These are phyloP conservation scores for Blastocrithidia nonstop DNA, from an alignment of 208 protist genomes.

Conservation along the genomic window DNA sequence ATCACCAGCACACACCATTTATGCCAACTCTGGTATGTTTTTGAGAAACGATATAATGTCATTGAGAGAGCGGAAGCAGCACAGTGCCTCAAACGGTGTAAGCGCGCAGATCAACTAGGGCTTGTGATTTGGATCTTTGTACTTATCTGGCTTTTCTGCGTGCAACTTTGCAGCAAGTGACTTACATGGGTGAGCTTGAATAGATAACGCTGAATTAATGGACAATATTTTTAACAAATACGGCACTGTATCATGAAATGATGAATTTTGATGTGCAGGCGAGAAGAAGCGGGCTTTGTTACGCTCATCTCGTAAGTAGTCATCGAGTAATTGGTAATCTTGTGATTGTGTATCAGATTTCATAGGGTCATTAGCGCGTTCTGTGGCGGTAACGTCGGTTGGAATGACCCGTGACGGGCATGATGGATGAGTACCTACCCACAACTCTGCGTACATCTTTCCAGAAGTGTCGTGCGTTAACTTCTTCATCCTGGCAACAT, in stretches of 20 bases:
- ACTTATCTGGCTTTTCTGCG: conserved; percentile 80
- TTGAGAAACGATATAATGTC: conserved; percentile 76
- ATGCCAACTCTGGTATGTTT: conserved; percentile 21
- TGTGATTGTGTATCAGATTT: conserved; percentile 8
- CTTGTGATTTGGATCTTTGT: conserved; percentile 98
- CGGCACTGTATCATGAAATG: conserved; percentile 68
- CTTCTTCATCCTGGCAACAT: conserved; percentile 67
- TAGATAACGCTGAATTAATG: conserved; percentile 91
- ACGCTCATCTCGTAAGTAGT: conserved; percentile 26
- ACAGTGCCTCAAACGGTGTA: conserved; percentile 90
- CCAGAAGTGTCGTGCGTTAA: conserved; percentile 23
- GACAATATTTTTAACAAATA: conserved; percentile 96
- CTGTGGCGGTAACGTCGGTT: too few species aligned
- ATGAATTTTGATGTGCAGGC: conserved; percentile 15
- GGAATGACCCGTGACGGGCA: conserved; percentile 50
- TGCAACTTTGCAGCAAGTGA: conserved; percentile 84
- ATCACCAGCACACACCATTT: conserved; percentile 16
- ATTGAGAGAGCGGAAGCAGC: conserved; percentile 86
- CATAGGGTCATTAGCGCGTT: too few species aligned
- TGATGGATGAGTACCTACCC: conserved; percentile 94
- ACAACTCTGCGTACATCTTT: conserved; percentile 90
- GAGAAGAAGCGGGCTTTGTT: conserved; percentile 39
- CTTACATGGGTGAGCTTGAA: conserved; percentile 96
- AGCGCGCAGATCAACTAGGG: conserved; percentile 93
- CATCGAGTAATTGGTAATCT: conserved; percentile 26